Evolutionary conservation across 176 grass and related monocot species (phyloP), one percentile per base, ranked within the genome.

Genomic region (Triticum aestivum): DNA sequence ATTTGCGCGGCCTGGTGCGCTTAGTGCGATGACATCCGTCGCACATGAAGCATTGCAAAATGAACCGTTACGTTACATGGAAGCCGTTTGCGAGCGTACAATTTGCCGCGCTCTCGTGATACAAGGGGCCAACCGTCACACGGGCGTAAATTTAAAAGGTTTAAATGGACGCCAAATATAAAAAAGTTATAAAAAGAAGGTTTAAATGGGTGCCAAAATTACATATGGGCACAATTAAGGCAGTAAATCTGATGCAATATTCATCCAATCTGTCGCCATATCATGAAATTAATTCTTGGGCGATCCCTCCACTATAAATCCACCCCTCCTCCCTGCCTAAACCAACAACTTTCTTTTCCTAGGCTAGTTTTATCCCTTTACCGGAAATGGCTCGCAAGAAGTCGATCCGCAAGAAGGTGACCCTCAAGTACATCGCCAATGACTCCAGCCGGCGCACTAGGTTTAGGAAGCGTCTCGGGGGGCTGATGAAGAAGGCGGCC

Each of bases 401-500:
- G 45, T 11, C 45, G 45, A 49, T 11, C 45, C 45, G 45, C 45
- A 49, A 56, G 52, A 90, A 85, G 82, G 78, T 86, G 18, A 78
- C 65, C 2, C 61, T 93, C 0, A 44, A 83, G 14, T 78, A 69
- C 70, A 90, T 93, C 15, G 2, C 81, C n/a, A 88, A 90, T 20
- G 30, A 75, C 0, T 18, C 65, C 0, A 80, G 8, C 0, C 56
- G 88, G 0, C 68, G 42, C 2, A n/a, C 73, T 8, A 86, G 71
- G 0, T 91, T 86, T 56, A 86, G 75, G 85, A 91, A 83, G 45
- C 47, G 82, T 2, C n/a, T 52, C 6, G 0, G 3, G 5, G 37
- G 86, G 2, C 45, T 93, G 11, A 49, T 77, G 82, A 93, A 93
- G 17, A 93, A 91, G 79, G 73, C 73, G 0, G 62, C 27, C 5